Percentiles rank a stretch among this genome's conserved stretches.
These are phyloP conservation scores for Lodderomyces oxycetoniae DNA, from an alignment of 1,139 yeast genomes.

Conservation along the genomic window DNA sequence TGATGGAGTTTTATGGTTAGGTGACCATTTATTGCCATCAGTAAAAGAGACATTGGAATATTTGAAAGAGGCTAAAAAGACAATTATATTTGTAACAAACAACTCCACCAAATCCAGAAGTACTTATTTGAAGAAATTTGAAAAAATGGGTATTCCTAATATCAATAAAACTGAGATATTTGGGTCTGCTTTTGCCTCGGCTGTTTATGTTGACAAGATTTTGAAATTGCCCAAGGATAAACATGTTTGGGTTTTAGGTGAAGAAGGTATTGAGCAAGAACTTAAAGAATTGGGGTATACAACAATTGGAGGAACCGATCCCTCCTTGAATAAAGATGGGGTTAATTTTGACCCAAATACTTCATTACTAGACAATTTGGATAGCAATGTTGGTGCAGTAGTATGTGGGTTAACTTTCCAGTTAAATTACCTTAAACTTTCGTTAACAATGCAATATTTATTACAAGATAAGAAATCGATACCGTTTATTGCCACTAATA, in stretches of 20 bases:
- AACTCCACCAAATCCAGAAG: conserved; percentile 86
- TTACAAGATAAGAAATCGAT: conserved; percentile 54
- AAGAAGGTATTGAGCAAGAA: conserved; percentile 42
- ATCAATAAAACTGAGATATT: conserved; percentile 73
- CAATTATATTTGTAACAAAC: conserved; percentile 85
- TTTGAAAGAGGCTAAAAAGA: conserved; percentile 42
- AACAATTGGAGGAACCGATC: conserved; percentile 43
- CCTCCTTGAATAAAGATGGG: conserved; percentile 25
- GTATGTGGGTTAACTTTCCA: conserved; percentile 79
- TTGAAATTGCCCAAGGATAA: conserved; percentile 60
- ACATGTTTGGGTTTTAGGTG: conserved; percentile 48
- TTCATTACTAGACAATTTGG: conserved; percentile 42
- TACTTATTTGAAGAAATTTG: conserved; percentile 73
- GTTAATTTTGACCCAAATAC: conserved; percentile 32
- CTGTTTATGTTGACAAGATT: conserved; percentile 77
- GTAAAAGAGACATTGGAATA: conserved; percentile 37
- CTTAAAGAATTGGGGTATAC: conserved; percentile 38
- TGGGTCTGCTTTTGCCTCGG: conserved; percentile 89
- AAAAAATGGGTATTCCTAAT: conserved; percentile 60
- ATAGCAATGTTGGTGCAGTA: conserved; percentile 77
- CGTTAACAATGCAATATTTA: conserved; percentile 78
- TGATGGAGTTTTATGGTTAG: conserved; percentile 49
- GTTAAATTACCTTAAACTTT: conserved; percentile 75
- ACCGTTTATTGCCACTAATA: conserved; percentile 89
- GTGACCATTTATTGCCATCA: conserved; percentile 41